A percentile compares a stretch with the other conserved stretches of the same genome.
phyloP scores from a whole-genome alignment of 2,329 filamentous ascomycete species.

The Stachybotrys chartarum region DNA sequence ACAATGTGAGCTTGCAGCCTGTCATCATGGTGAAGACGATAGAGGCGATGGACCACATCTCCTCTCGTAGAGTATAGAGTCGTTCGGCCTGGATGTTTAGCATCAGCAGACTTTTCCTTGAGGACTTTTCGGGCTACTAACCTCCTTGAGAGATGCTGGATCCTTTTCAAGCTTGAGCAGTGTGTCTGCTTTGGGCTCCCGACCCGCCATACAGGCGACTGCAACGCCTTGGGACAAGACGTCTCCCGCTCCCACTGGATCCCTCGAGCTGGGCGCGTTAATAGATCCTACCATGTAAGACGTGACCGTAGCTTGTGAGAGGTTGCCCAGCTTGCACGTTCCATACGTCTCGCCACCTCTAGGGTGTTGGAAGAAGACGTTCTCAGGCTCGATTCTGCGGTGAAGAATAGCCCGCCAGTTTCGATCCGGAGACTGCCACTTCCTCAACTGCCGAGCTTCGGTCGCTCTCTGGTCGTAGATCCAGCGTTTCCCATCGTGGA shows the following conservation, averaged over 20 bases:
- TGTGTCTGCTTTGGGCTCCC: slow-evolving; percentile 4
- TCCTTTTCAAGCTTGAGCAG: slow-evolving; percentile 3
- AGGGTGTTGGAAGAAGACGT: slow-evolving; percentile 44
- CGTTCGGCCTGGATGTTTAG: slow-evolving; percentile 15
- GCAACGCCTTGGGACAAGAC: slow-evolving; percentile 4
- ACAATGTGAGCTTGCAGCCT: slow-evolving; percentile 9
- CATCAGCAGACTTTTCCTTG: not conserved
- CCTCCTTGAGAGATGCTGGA: slow-evolving; percentile 4
- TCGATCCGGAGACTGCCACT: slow-evolving; percentile 18
- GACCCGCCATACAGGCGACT: slow-evolving; percentile 8
- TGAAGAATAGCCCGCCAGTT: slow-evolving; percentile 48
- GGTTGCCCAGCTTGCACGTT: slow-evolving; percentile 45
- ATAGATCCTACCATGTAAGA: slow-evolving; percentile 16
- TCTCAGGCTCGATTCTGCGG: slow-evolving; percentile 35
- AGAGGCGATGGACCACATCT: slow-evolving; percentile 29
- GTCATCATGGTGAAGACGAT: slow-evolving; percentile 36
- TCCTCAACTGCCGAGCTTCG: not conserved
- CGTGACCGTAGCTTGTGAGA: slow-evolving; percentile 31
- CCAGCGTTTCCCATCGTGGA: slow-evolving; percentile 39
- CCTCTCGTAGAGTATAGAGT: slow-evolving; percentile 27
- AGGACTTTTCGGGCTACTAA: not conserved
- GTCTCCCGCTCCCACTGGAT: not conserved
- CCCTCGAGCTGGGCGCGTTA: too few species aligned
- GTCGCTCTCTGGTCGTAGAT: slow-evolving; percentile 4
- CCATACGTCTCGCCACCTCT: slow-evolving; percentile 43